Base-by-base conservation (phyloP, 768 basidiomycete genomes). In the Tricholoma furcatifolium region DNA sequence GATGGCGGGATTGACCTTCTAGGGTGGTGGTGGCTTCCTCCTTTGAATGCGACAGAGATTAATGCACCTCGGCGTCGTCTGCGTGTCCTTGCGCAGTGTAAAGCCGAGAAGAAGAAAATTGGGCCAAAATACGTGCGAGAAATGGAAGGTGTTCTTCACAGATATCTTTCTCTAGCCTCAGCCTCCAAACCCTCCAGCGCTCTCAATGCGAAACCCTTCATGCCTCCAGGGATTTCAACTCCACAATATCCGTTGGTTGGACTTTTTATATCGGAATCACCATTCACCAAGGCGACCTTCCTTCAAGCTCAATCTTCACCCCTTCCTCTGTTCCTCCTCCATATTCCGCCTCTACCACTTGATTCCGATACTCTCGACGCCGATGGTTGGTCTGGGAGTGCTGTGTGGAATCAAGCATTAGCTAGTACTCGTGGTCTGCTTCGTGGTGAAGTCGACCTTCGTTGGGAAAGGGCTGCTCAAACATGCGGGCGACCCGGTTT, bases 1-100 rank as follows among this genome's bases (percentile, higher is more conserved):
- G 94, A 96, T 65, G 92, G 93, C 4, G 94, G 94, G 0, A 74
- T 97, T 39, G 94, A 97, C 68, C 74, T 96, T 18, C 66, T 87
- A 48, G 94, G 94, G 14, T 95, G 92, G 91, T 96, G 94, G 94
- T 93, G 86, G 87, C 71, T 96, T 4, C 93, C 89, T 23, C 51
- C 61, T 15, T 18, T 42, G 5, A 52, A 57, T 27, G 34, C 40
- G 3, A 10, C 43, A 4, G 47, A 57, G 31, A 24, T 54, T 17
- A 54, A 38, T 30, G 43, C 6, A 34, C 54, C 53, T 35, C 73
- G 82, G 20, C 70, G 78, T 32, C 77, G 91, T 1, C 60, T 95
- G 3, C 85, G 93, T 47, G 78, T 97, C 9, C 67, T 96, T 18
- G 92, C 79, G 0, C 93, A 96, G 62, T 97, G 94, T 74, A 97